Percentiles rank a stretch among this genome's conserved stretches.
Evolutionary conservation across 2,329 filamentous ascomycete species (phyloP).

Genomic region (Lasiodiplodia sp.): DNA sequence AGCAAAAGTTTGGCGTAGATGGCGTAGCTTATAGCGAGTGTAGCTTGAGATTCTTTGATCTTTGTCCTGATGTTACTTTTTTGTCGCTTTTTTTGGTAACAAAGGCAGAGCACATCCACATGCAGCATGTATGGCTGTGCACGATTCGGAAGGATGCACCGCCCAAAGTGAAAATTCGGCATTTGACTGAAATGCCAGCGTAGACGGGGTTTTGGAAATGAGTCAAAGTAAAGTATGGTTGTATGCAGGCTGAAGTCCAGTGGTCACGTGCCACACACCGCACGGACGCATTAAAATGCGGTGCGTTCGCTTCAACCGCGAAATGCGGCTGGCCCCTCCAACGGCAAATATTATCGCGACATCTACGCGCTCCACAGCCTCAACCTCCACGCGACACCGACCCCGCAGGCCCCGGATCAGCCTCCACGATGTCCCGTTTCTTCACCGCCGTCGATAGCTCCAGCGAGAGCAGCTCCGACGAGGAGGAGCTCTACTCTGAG

Average conservation of each 20-base stretch:
- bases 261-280: constrained; percentile 11
- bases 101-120: background rate
- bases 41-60: background rate
- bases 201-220: background rate
- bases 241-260: background rate
- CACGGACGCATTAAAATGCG: constrained; percentile 26
- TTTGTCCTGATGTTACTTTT: constrained; percentile 2
- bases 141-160: background rate
- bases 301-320: constrained; percentile 23
- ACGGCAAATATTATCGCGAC: constrained; percentile 30
- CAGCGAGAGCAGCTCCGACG: constrained; percentile 89
- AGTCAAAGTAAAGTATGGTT: background rate
- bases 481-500: constrained; percentile 91
- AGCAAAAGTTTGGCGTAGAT: constrained; percentile 2
- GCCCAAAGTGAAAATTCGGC: too few species aligned
- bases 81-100: background rate
- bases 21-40: constrained; percentile 16
- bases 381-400: constrained; percentile 20
- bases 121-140: background rate
- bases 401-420: constrained; percentile 23
- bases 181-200: too few species aligned
- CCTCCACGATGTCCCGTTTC: constrained; percentile 75
- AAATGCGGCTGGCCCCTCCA: constrained; percentile 30
- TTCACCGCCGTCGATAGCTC: constrained; percentile 97
- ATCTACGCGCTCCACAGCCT: constrained; percentile 25